Evolutionary conservation across 1,284 basidiomycete genomes (phyloP).

Genomic region (Heterobasidion occidentale): DNA sequence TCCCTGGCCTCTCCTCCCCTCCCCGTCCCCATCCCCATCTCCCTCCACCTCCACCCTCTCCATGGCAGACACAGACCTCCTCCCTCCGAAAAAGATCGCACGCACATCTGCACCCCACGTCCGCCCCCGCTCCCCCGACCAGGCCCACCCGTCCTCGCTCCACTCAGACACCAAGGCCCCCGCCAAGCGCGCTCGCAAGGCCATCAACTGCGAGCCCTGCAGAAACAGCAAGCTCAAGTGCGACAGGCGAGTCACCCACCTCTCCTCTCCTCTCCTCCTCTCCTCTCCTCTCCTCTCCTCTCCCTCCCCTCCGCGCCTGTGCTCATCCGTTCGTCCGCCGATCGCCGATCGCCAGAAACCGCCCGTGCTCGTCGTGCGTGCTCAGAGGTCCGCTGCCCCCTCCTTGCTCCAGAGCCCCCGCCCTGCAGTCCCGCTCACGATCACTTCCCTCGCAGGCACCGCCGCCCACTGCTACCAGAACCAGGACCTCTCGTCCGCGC

Average conservation of each 20-base stretch:
- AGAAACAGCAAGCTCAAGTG: constrained; percentile 80
- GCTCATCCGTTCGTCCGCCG: constrained; percentile 15
- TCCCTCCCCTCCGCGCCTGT: background rate
- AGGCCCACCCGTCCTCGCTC: background rate
- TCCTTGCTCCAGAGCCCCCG: background rate
- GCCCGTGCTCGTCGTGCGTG: constrained; percentile 77
- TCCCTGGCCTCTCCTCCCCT: background rate
- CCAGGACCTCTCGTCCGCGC: constrained; percentile 17
- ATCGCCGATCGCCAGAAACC: constrained; percentile 40
- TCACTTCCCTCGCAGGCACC: constrained; percentile 40
- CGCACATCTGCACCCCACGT: background rate
- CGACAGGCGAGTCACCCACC: constrained; percentile 67
- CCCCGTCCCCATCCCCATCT: background rate
- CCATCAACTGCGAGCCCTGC: constrained; percentile 80
- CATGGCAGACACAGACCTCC: no score
- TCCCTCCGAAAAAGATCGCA: no score
- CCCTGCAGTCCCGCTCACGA: constrained; percentile 10
- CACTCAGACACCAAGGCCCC: constrained; percentile 23
- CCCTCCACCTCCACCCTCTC: background rate
- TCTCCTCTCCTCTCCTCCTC: no score
- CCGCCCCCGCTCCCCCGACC: constrained; percentile 3
- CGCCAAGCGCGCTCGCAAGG: constrained; percentile 71
- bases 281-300: no score
- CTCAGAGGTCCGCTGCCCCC: constrained; percentile 44
- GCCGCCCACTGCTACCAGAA: constrained; percentile 67